Conservation (phyloP, 441 rosid species). For the Flueggea neowawraea region DNA sequence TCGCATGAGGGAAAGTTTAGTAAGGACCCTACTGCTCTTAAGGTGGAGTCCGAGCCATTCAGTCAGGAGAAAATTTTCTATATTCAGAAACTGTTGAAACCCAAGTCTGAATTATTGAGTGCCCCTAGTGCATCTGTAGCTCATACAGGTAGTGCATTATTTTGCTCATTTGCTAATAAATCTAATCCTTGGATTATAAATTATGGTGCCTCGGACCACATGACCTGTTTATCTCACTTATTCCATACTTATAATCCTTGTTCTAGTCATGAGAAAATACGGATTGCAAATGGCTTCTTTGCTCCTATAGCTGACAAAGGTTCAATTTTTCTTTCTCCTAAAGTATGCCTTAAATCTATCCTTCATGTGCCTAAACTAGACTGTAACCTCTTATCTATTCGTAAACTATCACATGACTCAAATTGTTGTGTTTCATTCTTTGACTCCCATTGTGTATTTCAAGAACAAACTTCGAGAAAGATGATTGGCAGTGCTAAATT, state of each 20-base stretch:
- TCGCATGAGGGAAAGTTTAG: too few species aligned
- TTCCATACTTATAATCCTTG: not conserved
- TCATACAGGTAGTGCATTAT: not conserved
- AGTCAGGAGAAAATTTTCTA: too few species aligned
- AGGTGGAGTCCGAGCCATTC: too few species aligned
- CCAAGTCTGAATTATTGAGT: too few species aligned
- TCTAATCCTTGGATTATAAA: not conserved
- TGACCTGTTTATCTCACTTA: not conserved
- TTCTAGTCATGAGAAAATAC: not conserved
- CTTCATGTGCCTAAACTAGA: not conserved
- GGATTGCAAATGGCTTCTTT: not conserved
- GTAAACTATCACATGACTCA: not conserved
- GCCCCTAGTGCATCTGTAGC: not conserved
- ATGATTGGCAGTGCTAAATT: not conserved
- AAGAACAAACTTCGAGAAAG: not conserved
- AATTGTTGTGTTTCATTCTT: not conserved
- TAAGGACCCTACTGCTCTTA: too few species aligned
- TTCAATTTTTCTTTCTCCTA: not conserved
- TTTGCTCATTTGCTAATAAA: too few species aligned
- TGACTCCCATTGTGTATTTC: not conserved
- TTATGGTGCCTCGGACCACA: not conserved
- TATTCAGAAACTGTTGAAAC: too few species aligned
- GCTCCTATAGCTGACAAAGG: not conserved
- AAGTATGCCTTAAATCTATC: too few species aligned
- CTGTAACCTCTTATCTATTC: not conserved